These are phyloP conservation scores for Leucogyrophana mollusca DNA, from an alignment of 768 basidiomycete species.

Conservation along the genomic window DNA sequence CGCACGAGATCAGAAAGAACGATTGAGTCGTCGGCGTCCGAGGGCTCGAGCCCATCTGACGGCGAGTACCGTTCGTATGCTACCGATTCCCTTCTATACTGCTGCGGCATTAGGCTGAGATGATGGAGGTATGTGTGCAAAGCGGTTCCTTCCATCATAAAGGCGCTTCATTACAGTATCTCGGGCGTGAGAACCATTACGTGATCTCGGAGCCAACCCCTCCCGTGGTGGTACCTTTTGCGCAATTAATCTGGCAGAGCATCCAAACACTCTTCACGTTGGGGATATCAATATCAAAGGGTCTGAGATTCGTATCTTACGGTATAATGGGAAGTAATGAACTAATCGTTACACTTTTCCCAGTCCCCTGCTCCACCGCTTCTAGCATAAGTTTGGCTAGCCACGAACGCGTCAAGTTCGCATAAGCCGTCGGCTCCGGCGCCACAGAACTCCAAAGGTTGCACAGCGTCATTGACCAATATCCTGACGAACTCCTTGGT, in stretches of 20 bases:
- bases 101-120: constrained; percentile 28
- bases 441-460: constrained; percentile 61
- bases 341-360: constrained; percentile 44
- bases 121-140: constrained; percentile 22
- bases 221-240: no score
- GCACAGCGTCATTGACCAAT: constrained; percentile 75
- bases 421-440: constrained; percentile 59
- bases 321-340: no score
- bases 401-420: constrained; percentile 60
- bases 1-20: constrained; percentile 73
- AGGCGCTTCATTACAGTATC: no score
- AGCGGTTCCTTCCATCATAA: no score
- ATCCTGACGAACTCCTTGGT: constrained; percentile 59
- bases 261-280: no score
- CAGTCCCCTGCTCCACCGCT: constrained; percentile 71
- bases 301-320: no score
- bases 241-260: no score
- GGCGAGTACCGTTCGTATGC: constrained; percentile 6
- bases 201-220: no score
- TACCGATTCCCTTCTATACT: constrained; percentile 21
- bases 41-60: constrained; percentile 26
- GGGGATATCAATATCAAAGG: no score
- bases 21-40: constrained; percentile 65
- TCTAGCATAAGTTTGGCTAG: constrained; percentile 68
- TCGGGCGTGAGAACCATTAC: no score